Conservation (phyloP, 176 grass and related monocot genomes). For the Oryza coarctata region DNA sequence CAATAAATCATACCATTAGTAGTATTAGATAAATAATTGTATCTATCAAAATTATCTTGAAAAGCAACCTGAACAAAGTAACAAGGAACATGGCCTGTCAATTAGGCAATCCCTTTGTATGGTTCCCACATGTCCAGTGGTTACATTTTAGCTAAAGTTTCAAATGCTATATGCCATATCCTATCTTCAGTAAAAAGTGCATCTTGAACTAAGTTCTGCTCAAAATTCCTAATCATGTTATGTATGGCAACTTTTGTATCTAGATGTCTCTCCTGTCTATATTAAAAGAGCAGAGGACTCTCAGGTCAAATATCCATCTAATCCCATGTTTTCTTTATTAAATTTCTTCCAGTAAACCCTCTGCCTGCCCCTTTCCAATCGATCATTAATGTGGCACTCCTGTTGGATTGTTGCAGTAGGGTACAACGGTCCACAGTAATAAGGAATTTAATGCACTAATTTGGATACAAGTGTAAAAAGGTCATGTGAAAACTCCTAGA, state of each 20-base stretch:
- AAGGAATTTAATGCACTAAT: neutral
- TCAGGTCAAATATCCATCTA: neutral
- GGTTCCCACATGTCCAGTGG: neutral
- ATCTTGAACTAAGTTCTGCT: neutral
- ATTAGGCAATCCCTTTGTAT: neutral
- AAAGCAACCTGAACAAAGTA: constrained; percentile 18
- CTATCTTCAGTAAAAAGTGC: neutral
- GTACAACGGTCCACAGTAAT: neutral
- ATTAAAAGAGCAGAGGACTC: neutral
- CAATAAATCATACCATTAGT: neutral
- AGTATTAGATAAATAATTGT: constrained; percentile 4
- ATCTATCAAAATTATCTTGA: constrained; percentile 12
- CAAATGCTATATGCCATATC: neutral
- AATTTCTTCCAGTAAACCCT: neutral
- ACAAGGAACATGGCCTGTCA: neutral
- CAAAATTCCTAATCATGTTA: constrained; percentile 6
- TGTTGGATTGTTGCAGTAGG: neutral
- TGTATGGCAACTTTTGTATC: constrained; percentile 22
- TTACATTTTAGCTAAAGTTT: neutral
- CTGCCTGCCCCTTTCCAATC: neutral
- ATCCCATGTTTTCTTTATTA: neutral
- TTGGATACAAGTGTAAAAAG: constrained; percentile 14
- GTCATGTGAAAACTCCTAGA: neutral
- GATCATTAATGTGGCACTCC: constrained; percentile 3
- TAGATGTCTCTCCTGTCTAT: neutral